Base-by-base conservation (phyloP, 768 basidiomycete genomes). In the Mycena floridula region DNA sequence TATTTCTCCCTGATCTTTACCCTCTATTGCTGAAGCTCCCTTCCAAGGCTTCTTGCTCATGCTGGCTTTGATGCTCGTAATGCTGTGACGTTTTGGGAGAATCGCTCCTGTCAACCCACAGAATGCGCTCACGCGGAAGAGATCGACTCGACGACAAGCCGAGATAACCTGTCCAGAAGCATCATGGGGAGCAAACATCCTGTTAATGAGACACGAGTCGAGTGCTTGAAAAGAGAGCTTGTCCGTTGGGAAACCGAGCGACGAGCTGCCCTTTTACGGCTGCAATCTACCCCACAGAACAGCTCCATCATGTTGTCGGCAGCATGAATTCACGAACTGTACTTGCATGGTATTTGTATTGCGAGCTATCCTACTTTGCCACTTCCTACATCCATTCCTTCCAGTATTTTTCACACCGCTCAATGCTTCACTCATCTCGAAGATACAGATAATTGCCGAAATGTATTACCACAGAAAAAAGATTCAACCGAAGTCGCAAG, bases 21-120 rank as follows among this genome's bases (percentile, higher is more conserved):
- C 26, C 27, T 36, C 23, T 42, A 30, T 25, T 21, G 23, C 39
- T 12, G 56, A 40, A 42, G 48, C 32, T 26, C 28, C 13, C 45
- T 41, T 28, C 35, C 15, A 36, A 93, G 93, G 49, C 69, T 99
- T n/a, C 79, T 99, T 26, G 91, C 94, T 0, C 78, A 91, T 58
- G 86, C 94, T 0, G 90, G 92, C 5, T 97, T 87, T 57, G 90
- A 96, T 64, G 88, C 94, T 3, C 78, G 84, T 26, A 68, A 72
- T 37, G 89, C 95, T 6, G 73, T 93, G 36, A 68, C 65, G 12
- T 95, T 96, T 60, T 97, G 94, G 89, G 81, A 90, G 57, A 62
- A 67, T 32, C 72, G 32, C 18, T 35, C 32, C 18, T 35, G 7
- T 18, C 3, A 13, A 35, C 32, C 32, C 32, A 35, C 15, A 15